Percentiles rank a stretch among this genome's conserved stretches.
These are phyloP conservation scores for Staphylotrichum tortipilum DNA, from an alignment of 495 filamentous ascomycete species.

Conservation along the genomic window DNA sequence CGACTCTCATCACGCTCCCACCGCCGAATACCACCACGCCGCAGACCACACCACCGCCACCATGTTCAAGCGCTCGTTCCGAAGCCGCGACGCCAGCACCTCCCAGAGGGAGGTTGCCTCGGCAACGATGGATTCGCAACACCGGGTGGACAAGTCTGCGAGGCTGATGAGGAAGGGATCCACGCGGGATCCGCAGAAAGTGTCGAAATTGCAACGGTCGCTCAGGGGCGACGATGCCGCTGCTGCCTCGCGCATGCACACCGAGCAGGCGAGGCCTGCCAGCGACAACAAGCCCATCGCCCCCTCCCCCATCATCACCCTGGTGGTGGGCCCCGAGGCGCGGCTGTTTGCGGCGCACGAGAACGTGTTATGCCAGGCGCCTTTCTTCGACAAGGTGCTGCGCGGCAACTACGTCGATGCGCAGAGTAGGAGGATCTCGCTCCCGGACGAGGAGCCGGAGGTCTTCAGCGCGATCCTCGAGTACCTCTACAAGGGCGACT, in stretches of 20 bases:
- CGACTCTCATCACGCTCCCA: conserved; percentile 14
- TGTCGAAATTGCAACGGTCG: conserved; percentile 59
- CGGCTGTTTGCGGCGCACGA: conserved; percentile 89
- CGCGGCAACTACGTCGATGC: conserved; percentile 54
- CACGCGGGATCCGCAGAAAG: conserved; percentile 62
- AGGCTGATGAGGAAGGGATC: conserved; percentile 60
- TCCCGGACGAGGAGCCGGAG: conserved; percentile 81
- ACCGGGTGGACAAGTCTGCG: conserved; percentile 70
- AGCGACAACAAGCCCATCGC: conserved; percentile 30
- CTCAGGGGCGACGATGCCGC: conserved; percentile 28
- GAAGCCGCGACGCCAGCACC: conserved; percentile 43
- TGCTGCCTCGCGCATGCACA: conserved; percentile 19
- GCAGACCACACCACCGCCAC: conserved; percentile 37
- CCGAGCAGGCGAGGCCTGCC: conserved; percentile 40
- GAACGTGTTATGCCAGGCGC: conserved; percentile 72
- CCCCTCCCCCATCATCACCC: conserved; percentile 70
- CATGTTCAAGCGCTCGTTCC: conserved; percentile 84
- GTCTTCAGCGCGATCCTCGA: conserved; percentile 86
- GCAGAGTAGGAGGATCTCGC: conserved; percentile 57
- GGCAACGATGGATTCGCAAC: conserved; percentile 28
- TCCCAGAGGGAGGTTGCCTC: conserved; percentile 26
- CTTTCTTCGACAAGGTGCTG: conserved; percentile 62
- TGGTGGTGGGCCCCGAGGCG: conserved; percentile 70
- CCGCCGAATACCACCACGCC: conserved; percentile 14
- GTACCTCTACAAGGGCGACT: conserved; percentile 91